phyloP scores from a whole-genome alignment of 768 basidiomycete species.

The Kwoniella sp. region DNA sequence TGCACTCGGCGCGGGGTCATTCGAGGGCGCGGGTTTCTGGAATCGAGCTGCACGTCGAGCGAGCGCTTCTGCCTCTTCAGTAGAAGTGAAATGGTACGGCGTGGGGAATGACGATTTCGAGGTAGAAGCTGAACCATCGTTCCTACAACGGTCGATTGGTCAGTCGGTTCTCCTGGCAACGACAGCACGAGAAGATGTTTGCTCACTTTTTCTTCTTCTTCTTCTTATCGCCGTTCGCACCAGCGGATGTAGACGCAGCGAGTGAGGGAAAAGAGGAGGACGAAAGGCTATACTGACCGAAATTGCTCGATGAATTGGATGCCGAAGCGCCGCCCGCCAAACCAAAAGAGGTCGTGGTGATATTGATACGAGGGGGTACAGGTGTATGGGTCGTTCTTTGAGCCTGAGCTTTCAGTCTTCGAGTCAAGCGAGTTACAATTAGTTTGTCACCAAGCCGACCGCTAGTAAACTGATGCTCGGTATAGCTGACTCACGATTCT shows the following conservation, averaged over 20 bases:
- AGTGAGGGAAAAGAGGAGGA: conserved; percentile 12
- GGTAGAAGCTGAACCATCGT: conserved; percentile 25
- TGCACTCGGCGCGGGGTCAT: conserved; percentile 62
- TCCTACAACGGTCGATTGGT: conserved; percentile 16
- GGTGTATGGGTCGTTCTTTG: conserved; percentile 40
- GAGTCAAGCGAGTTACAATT: background rate
- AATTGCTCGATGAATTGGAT: background rate
- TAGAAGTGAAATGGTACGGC: conserved; percentile 30
- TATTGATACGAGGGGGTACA: conserved; percentile 24
- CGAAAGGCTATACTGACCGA: conserved; percentile 20
- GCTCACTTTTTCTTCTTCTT: conserved; percentile 47
- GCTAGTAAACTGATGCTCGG: background rate
- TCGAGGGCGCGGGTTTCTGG: conserved; percentile 48
- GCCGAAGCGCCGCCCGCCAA: conserved; percentile 7
- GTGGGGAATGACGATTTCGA: conserved; percentile 35
- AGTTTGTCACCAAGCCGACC: background rate
- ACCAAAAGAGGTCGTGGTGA: conserved; percentile 22
- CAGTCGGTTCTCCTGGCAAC: conserved; percentile 5
- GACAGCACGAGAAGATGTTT: too few relatives aligned
- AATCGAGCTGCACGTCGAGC: conserved; percentile 77
- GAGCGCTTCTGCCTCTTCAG: conserved; percentile 56
- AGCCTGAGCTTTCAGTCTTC: conserved; percentile 44
- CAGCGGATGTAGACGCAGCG: conserved; percentile 62
- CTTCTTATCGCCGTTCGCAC: conserved; percentile 53
- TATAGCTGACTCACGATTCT: conserved; percentile 65